Percentiles rank a stretch among this genome's conserved stretches.
Evolutionary conservation across 2,329 filamentous ascomycete species (phyloP).

Genomic region (Colletotrichum phormii): DNA sequence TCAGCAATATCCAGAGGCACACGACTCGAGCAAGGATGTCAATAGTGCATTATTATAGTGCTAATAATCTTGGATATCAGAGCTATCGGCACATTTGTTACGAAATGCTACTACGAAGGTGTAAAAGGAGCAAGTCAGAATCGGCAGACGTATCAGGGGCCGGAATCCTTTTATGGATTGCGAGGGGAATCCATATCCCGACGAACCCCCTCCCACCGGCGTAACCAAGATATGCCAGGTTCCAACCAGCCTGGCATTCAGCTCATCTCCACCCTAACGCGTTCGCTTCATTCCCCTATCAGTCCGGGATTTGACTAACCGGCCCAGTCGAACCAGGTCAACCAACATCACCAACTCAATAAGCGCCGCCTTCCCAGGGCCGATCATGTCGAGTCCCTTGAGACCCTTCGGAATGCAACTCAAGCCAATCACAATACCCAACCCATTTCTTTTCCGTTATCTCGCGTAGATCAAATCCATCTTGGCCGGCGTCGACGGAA

Average conservation of each 20-base stretch:
- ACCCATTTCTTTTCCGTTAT: slow-evolving; percentile 50
- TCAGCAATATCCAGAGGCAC: background rate
- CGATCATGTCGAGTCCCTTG: slow-evolving; percentile 23
- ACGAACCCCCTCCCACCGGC: background rate
- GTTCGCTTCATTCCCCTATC: background rate
- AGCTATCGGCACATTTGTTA: background rate
- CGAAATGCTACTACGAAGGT: background rate
- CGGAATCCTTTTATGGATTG: background rate
- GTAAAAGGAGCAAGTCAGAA: background rate
- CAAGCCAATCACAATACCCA: slow-evolving; percentile 40
- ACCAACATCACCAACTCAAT: background rate
- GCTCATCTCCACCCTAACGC: background rate
- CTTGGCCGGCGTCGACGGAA: slow-evolving; percentile 50
- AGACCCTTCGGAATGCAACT: slow-evolving; percentile 14
- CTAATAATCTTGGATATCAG: background rate
- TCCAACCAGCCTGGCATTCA: background rate
- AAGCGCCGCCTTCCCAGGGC: slow-evolving; percentile 32
- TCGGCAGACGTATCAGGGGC: background rate
- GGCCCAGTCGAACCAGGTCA: background rate
- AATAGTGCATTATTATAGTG: background rate
- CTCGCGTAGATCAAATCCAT: slow-evolving; percentile 51
- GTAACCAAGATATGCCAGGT: background rate
- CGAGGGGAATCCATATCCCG: background rate
- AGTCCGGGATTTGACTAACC: background rate
- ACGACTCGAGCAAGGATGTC: background rate